Conservation (phyloP, 1,139 yeast species). For the Nadsonia starkeyi-henricii region DNA sequence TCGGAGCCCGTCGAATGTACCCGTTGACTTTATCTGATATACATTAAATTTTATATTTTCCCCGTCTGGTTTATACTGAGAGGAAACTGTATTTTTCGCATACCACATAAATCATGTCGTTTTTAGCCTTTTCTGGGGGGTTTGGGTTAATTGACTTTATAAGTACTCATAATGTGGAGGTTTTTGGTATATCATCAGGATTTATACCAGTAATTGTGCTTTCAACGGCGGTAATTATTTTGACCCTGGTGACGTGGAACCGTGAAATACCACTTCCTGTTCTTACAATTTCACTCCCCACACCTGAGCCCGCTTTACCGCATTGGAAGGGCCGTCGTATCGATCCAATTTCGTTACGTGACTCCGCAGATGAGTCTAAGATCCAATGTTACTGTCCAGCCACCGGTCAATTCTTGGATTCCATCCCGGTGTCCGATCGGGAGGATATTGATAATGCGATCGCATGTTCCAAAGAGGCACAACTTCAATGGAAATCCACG, state of each 20-base stretch:
- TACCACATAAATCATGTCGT: no score
- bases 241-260: background rate
- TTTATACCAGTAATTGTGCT: background rate
- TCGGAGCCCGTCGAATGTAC: no score
- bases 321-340: constrained; percentile 87
- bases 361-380: constrained; percentile 42
- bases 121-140: no score
- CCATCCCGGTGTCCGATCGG: constrained; percentile 45
- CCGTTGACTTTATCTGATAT: no score
- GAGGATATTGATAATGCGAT: constrained; percentile 61
- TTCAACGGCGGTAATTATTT: background rate
- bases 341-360: constrained; percentile 40
- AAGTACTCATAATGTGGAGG: background rate
- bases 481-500: constrained; percentile 42
- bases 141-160: background rate
- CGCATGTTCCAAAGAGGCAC: constrained; percentile 43
- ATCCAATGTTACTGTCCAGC: constrained; percentile 93
- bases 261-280: background rate
- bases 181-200: background rate
- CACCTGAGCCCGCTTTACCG: constrained; percentile 76
- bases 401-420: constrained; percentile 77
- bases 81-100: no score
- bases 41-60: no score
- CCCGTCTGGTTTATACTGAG: no score
- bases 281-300: constrained; percentile 4